Evolutionary conservation across 2,329 filamentous ascomycete genomes (phyloP).

Genomic region (Arachnomyces sp.): DNA sequence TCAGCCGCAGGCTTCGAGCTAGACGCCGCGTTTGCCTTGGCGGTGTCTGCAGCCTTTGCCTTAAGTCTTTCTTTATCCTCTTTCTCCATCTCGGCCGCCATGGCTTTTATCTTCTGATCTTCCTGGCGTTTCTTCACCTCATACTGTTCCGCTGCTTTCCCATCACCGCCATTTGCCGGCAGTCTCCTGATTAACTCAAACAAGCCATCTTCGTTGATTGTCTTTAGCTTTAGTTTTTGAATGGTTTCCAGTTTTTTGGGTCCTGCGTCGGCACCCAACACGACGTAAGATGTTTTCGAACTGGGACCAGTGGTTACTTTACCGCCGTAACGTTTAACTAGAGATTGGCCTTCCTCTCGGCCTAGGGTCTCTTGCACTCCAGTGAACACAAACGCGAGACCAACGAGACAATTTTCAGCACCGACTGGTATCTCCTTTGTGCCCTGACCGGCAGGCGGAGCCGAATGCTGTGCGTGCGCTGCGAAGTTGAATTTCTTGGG

Average conservation of each 20-base stretch:
- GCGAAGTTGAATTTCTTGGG: slow-evolving; percentile 73
- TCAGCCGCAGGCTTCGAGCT: slow-evolving; percentile 22
- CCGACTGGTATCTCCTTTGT: slow-evolving; percentile 70
- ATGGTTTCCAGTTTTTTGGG: slow-evolving; percentile 91
- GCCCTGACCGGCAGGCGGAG: slow-evolving; percentile 56
- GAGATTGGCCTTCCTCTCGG: slow-evolving; percentile 72
- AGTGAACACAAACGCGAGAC: slow-evolving; percentile 91
- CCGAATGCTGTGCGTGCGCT: slow-evolving; percentile 52
- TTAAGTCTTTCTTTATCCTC: slow-evolving; percentile 56
- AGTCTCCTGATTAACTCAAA: slow-evolving; percentile 76
- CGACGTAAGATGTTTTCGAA: slow-evolving; percentile 87
- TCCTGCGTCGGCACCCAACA: slow-evolving; percentile 83
- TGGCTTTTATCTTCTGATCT: slow-evolving; percentile 69
- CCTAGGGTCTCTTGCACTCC: slow-evolving; percentile 73
- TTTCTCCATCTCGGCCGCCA: slow-evolving; percentile 76
- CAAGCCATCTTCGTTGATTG: slow-evolving; percentile 87
- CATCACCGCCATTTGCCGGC: slow-evolving; percentile 78
- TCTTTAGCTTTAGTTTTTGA: slow-evolving; percentile 68
- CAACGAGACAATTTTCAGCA: slow-evolving; percentile 80
- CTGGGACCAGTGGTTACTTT: slow-evolving; percentile 82
- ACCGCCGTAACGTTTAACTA: slow-evolving; percentile 90
- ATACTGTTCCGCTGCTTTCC: slow-evolving; percentile 78
- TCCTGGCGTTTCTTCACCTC: slow-evolving; percentile 80
- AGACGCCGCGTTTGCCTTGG: slow-evolving; percentile 24
- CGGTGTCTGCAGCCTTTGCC: slow-evolving; percentile 38